Evolutionary conservation across 2,329 filamentous ascomycete genomes (phyloP).

Genomic region (Geosmithia putterillii): DNA sequence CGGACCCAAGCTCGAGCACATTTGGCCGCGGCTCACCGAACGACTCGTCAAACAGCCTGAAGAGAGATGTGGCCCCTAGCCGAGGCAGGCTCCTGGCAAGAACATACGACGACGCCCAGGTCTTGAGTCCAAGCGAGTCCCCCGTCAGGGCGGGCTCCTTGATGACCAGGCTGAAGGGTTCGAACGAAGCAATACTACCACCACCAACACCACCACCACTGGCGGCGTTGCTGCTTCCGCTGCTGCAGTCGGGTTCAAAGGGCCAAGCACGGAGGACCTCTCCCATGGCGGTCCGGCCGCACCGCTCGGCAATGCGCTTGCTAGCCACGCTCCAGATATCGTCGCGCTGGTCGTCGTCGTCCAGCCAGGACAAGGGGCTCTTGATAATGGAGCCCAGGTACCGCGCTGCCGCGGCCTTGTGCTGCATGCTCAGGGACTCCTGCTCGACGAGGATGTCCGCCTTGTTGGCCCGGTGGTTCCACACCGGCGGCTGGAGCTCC

Average conservation of each 20-base stretch:
- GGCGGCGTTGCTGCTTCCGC: not conserved
- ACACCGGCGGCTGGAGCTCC: constrained; percentile 54
- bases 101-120: constrained; percentile 85
- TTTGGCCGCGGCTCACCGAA: constrained; percentile 15
- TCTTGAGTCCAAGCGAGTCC: constrained; percentile 85
- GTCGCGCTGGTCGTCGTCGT: constrained; percentile 53
- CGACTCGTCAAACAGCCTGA: constrained; percentile 27
- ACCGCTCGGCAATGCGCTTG: constrained; percentile 69
- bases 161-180: constrained; percentile 53
- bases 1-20: constrained; percentile 73
- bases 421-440: constrained; percentile 24
- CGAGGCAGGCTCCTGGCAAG: constrained; percentile 59
- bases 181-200: constrained; percentile 11
- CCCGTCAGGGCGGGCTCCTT: constrained; percentile 80
- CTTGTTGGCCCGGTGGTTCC: constrained; percentile 37
- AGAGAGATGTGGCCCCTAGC: constrained; percentile 30
- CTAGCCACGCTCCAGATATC: constrained; percentile 69
- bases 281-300: constrained; percentile 56
- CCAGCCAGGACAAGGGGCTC: constrained; percentile 56
- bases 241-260: constrained; percentile 19
- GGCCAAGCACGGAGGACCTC: constrained; percentile 44
- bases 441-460: constrained; percentile 28
- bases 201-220: no score
- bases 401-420: constrained; percentile 40
- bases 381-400: constrained; percentile 61